Conservation (phyloP, 768 basidiomycete genomes). For the Lactifluus hygrophoroides region DNA sequence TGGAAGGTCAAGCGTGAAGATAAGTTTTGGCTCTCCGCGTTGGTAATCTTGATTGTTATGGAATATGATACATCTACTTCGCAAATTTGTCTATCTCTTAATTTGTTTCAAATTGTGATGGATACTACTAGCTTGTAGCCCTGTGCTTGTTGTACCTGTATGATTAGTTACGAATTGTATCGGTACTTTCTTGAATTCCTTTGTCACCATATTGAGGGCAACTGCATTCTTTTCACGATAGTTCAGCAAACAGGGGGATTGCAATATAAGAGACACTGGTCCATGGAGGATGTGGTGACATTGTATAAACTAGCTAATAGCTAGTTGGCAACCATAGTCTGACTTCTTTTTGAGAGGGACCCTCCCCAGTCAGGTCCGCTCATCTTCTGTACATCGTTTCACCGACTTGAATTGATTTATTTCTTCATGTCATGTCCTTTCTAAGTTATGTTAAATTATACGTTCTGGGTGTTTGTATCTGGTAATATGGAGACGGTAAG, state of each 20-base stretch:
- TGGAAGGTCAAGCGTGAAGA: not conserved
- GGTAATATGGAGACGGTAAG: no score
- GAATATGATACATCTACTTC: not conserved
- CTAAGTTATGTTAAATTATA: no score
- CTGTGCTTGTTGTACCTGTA: not conserved
- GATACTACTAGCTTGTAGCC: constrained; percentile 4
- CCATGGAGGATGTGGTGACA: not conserved
- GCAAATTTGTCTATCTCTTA: not conserved
- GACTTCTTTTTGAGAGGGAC: no score
- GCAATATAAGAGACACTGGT: not conserved
- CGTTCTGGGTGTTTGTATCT: no score
- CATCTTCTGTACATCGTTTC: no score
- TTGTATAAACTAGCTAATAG: no score
- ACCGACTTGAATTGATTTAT: no score
- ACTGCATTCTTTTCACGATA: not conserved
- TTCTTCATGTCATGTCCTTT: no score
- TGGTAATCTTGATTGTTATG: not conserved
- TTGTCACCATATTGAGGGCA: not conserved
- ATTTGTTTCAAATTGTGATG: not conserved
- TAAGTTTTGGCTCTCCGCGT: not conserved
- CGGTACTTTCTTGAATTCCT: not conserved
- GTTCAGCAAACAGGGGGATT: not conserved
- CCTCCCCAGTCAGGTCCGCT: no score
- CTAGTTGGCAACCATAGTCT: no score
- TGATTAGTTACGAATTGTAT: not conserved